Conservation (phyloP, 1,139 yeast genomes). For the Nematodospora anomalae region DNA sequence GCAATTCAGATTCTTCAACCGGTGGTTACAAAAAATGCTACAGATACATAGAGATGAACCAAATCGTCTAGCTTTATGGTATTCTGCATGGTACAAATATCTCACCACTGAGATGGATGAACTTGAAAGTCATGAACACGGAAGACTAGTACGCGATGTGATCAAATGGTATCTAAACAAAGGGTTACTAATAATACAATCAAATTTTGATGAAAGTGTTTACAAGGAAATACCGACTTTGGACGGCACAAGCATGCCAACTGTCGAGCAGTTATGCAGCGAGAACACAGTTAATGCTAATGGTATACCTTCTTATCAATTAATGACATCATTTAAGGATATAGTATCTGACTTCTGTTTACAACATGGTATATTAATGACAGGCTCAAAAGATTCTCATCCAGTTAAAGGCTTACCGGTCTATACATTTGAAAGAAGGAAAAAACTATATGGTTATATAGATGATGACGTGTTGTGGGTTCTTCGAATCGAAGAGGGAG, state of each 20-base stretch:
- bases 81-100: slow-evolving; percentile 17
- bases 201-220: slow-evolving; percentile 11
- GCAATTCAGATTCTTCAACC: slow-evolving; percentile 36
- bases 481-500: slow-evolving; percentile 8
- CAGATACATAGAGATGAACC: slow-evolving; percentile 8
- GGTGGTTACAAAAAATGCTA: slow-evolving; percentile 19
- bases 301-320: slow-evolving; percentile 33
- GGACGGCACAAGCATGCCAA: slow-evolving; percentile 16
- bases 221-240: slow-evolving; percentile 19
- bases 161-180: slow-evolving; percentile 30
- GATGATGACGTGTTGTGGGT: slow-evolving; percentile 39
- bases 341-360: slow-evolving; percentile 35
- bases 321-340: slow-evolving; percentile 38
- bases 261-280: slow-evolving; percentile 10
- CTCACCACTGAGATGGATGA: slow-evolving; percentile 7
- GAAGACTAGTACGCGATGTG: slow-evolving; percentile 7
- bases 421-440: slow-evolving; percentile 18
- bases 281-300: slow-evolving; percentile 16
- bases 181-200: slow-evolving; percentile 15
- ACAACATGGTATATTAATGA: slow-evolving; percentile 25
- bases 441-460: slow-evolving; percentile 23
- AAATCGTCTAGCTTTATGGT: slow-evolving; percentile 12
- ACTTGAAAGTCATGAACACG: not conserved
- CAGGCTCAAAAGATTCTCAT: slow-evolving; percentile 19
- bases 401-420: slow-evolving; percentile 26